Percentiles rank a stretch among this genome's conserved stretches.
phyloP scores from a whole-genome alignment of 176 grass and related monocot species.

The Juncus effusus region DNA sequence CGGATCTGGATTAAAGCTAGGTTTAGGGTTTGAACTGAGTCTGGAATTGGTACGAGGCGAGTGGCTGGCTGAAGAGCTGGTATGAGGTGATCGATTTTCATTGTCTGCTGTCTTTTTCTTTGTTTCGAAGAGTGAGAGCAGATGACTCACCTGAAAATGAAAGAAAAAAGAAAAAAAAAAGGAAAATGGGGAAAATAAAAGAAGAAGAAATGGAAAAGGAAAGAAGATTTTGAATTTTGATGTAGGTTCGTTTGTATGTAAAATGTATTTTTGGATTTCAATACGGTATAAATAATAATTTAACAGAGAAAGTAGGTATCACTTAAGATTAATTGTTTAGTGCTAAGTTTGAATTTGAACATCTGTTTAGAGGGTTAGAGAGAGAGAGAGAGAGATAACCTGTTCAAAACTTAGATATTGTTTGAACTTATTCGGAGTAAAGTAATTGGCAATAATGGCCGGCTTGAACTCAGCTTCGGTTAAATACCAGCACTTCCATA shows the following conservation, averaged over 20 bases:
- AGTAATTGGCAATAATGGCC: slow-evolving; percentile 61
- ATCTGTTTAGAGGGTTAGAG: too few species aligned
- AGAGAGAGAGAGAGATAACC: slow-evolving; percentile 29
- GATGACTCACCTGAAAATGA: slow-evolving; percentile 15
- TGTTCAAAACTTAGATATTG: slow-evolving; percentile 52
- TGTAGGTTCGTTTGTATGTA: neutral
- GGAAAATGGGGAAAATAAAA: too few species aligned
- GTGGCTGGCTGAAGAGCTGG: neutral
- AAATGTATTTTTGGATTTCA: neutral
- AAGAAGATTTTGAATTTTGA: too few species aligned
- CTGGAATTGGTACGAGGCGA: neutral
- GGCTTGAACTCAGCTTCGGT: slow-evolving; percentile 45
- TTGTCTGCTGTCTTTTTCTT: neutral
- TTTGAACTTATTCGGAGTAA: slow-evolving; percentile 45
- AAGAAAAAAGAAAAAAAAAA: neutral
- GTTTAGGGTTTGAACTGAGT: neutral
- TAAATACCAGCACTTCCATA: slow-evolving; percentile 54
- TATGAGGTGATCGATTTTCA: neutral
- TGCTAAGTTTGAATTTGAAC: too few species aligned
- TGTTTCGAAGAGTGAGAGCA: slow-evolving; percentile 16
- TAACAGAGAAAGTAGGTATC: neutral
- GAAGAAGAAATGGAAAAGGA: too few species aligned
- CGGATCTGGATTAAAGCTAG: neutral
- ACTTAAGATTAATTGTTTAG: neutral
- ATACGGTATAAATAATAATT: neutral